These are phyloP conservation scores for Sporisorium iseilematis-ciliati DNA, from an alignment of 1,284 basidiomycete genomes.

Conservation along the genomic window DNA sequence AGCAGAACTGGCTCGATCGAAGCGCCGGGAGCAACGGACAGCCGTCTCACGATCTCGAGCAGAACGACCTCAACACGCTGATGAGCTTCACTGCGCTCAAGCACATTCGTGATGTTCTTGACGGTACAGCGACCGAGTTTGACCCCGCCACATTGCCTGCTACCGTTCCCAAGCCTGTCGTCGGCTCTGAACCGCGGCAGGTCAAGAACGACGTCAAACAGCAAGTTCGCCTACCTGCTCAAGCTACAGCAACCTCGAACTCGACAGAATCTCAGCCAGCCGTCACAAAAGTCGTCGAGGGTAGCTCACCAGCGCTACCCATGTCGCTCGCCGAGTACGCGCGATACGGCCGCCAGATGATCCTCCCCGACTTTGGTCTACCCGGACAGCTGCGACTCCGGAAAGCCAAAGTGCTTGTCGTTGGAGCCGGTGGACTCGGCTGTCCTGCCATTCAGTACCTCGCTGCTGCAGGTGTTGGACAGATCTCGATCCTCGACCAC, in stretches of 20 bases:
- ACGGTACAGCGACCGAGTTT: constrained; percentile 50
- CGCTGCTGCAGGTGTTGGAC: constrained; percentile 87
- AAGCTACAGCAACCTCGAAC: background rate
- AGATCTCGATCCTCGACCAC: constrained; percentile 88
- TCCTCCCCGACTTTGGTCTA: constrained; percentile 88
- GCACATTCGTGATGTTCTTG: constrained; percentile 61
- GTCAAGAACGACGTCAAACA: background rate
- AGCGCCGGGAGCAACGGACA: background rate
- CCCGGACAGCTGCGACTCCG: constrained; percentile 81
- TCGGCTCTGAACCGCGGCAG: background rate
- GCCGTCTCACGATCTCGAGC: constrained; percentile 24
- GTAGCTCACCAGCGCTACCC: constrained; percentile 16
- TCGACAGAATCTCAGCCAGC: background rate
- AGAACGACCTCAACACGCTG: constrained; percentile 42
- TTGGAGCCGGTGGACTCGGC: constrained; percentile 95
- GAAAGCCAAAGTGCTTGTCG: constrained; percentile 81
- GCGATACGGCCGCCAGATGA: constrained; percentile 97
- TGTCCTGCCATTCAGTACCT: constrained; percentile 96
- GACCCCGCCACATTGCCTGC: constrained; percentile 47
- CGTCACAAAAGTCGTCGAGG: background rate
- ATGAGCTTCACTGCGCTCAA: constrained; percentile 62
- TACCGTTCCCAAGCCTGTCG: background rate
- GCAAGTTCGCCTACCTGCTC: background rate
- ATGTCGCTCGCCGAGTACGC: constrained; percentile 78
- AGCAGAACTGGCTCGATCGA: constrained; percentile 17